These are phyloP conservation scores for Talaromyces atroroseus DNA, from an alignment of 2,329 filamentous ascomycete species.

Conservation along the genomic window DNA sequence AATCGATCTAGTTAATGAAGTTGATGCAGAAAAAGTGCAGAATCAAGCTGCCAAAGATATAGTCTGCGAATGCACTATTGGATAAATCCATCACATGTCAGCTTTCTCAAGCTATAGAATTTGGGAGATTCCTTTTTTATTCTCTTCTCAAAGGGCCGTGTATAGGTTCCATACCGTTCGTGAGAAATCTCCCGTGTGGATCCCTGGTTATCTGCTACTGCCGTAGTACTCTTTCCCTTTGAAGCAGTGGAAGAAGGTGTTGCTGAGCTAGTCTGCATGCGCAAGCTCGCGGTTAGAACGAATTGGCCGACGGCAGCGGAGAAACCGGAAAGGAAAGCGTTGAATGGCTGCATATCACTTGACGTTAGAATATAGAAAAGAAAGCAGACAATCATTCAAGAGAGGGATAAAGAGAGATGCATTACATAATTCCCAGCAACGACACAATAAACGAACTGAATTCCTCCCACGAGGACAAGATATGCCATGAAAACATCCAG, in stretches of 20 bases:
- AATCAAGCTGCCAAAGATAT: conserved; percentile 87
- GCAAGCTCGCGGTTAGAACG: conserved; percentile 81
- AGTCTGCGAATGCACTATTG: conserved; percentile 87
- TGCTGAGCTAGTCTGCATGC: conserved; percentile 80
- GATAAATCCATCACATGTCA: neutral
- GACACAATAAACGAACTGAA: conserved; percentile 92
- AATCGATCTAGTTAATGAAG: conserved; percentile 79
- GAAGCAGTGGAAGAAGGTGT: conserved; percentile 31
- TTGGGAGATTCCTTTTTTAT: neutral
- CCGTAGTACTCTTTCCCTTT: conserved; percentile 24
- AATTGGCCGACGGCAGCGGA: conserved; percentile 93
- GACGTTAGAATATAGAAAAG: neutral
- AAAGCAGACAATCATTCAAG: neutral
- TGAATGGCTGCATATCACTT: conserved; percentile 68
- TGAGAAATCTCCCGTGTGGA: conserved; percentile 26
- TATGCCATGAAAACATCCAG: conserved; percentile 89
- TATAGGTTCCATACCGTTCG: conserved; percentile 33
- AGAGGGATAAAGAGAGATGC: conserved; percentile 32
- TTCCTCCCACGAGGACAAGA: conserved; percentile 72
- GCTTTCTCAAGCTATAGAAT: conserved; percentile 4
- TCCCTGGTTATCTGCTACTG: conserved; percentile 3
- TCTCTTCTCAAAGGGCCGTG: neutral
- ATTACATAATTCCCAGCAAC: conserved; percentile 86
- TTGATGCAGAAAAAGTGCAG: conserved; percentile 99
- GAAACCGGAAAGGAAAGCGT: conserved; percentile 95